Percentiles rank a stretch among this genome's conserved stretches.
These are phyloP conservation scores for Lactuca sativa DNA, from an alignment of 129 eudicot species.

Conservation along the genomic window DNA sequence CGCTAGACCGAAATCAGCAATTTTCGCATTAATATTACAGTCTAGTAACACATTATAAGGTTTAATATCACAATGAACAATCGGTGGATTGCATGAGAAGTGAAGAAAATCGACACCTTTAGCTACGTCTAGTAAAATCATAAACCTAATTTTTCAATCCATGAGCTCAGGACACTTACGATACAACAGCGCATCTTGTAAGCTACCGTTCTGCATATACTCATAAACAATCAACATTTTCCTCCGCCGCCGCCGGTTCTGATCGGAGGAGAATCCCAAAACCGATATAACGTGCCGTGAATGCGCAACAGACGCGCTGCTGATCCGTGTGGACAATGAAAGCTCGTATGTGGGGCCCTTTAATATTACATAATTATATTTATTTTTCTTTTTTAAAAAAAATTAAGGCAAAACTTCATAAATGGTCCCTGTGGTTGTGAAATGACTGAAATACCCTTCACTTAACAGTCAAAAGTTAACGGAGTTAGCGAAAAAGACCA, in stretches of 20 bases:
- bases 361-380: no score
- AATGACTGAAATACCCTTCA: no score
- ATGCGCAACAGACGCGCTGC: constrained; percentile 35
- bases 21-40: constrained; percentile 62
- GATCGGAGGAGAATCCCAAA: constrained; percentile 64
- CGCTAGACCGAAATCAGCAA: constrained; percentile 90
- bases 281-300: constrained; percentile 58
- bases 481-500: no score
- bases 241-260: constrained; percentile 36
- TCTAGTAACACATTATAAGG: constrained; percentile 87
- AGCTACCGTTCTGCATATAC: constrained; percentile 84
- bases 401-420: no score
- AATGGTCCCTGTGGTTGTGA: no score
- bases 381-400: no score
- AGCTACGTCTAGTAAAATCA: constrained; percentile 53
- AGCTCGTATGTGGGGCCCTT: no score
- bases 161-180: constrained; percentile 71
- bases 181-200: constrained; percentile 82
- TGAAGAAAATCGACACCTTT: constrained; percentile 79
- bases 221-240: constrained; percentile 70
- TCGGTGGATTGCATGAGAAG: constrained; percentile 58
- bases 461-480: no score
- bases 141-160: constrained; percentile 71
- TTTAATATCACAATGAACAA: constrained; percentile 87
- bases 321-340: constrained; percentile 53